These are phyloP conservation scores for Coniosporium apollinis DNA, from an alignment of 495 filamentous ascomycete species.

Conservation along the genomic window DNA sequence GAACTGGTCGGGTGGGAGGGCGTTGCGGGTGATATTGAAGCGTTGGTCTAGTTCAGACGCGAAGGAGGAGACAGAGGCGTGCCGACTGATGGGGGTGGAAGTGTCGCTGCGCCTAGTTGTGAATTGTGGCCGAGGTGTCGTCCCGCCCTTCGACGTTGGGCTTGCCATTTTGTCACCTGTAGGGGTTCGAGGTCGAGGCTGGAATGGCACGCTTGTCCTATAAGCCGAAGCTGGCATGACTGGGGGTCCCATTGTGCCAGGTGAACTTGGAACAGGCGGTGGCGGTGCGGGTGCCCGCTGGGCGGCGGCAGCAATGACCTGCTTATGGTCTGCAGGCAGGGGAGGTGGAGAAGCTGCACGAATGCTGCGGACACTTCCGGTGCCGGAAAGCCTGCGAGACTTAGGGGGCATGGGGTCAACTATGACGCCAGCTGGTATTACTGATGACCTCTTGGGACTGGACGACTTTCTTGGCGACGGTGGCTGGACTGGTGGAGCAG, in stretches of 20 bases:
- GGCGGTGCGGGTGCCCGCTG: slow-evolving; percentile 24
- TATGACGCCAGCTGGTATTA: no score
- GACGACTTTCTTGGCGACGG: slow-evolving; percentile 1
- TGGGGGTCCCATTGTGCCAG: slow-evolving; percentile 65
- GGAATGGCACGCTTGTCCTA: slow-evolving; percentile 27
- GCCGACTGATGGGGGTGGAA: slow-evolving; percentile 32
- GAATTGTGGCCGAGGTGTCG: slow-evolving; percentile 37
- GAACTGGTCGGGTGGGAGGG: slow-evolving; percentile 41
- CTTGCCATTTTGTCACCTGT: slow-evolving; percentile 28
- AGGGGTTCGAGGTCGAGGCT: slow-evolving; percentile 61
- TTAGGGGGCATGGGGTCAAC: no score
- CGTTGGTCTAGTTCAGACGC: slow-evolving; percentile 81
- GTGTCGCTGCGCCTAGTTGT: slow-evolving; percentile 37
- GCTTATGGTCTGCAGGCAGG: slow-evolving; percentile 62
- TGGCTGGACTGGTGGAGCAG: background rate
- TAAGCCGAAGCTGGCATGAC: slow-evolving; percentile 67
- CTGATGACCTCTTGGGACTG: background rate
- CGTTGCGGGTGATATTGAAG: slow-evolving; percentile 54
- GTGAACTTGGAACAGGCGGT: slow-evolving; percentile 3
- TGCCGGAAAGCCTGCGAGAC: no score
- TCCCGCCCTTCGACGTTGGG: slow-evolving; percentile 28
- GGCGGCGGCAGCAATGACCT: slow-evolving; percentile 67
- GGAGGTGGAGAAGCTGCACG: slow-evolving; percentile 46
- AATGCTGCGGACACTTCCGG: slow-evolving; percentile 53
- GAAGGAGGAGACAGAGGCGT: slow-evolving; percentile 88